Evolutionary conservation across 2,329 filamentous ascomycete species (phyloP), one percentile per base, ranked within the genome.

Genomic region (Penicillium sp.): DNA sequence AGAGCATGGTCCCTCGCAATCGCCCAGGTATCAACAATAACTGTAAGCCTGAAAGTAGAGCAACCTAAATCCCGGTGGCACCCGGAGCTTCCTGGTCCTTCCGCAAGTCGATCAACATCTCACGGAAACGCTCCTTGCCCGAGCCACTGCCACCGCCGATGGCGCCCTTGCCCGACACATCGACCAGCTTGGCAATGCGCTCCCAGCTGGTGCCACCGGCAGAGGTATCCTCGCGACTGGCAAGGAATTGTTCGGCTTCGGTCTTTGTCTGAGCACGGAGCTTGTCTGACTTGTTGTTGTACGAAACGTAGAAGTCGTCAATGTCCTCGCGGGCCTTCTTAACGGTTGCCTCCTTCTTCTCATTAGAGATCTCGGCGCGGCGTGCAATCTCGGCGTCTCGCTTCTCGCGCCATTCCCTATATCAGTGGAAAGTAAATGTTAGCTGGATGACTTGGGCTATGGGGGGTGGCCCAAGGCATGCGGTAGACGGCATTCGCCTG

Each of bases 231-330:
- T 99, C 92, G 54, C 92, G 85, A 72, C 80, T 91, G 48, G 83
- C 86, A 42, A 97, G 77, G 74, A 97, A 99, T 69, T 96, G 86
- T 67, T 97, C 92, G 6, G 92, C 94, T 64, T 99, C 94, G 72
- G 89, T 88, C 65, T 87, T 85, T 50, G 92, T 94, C 78, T 95
- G 90, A 20, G 87, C 81, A 62, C 96, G 87, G 53, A 83, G 84
- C 82, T 97, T 97, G 72, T 99, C 94, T 73, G 94, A 92, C 79
- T 96, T 96, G 74, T 88, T 86, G 79, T 97, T 97, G 80, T 99
- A 99, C 76, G 96, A 96, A 69, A 96, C 92, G 80, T 99, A 99
- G 77, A 97, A 99, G 72, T 96, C 94, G 71, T 99, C 94, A 59
- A 99, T 95, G 72, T 95, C 94, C 70, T 92, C 83, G 69, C 91